phyloP scores from a whole-genome alignment of 2,329 filamentous ascomycete genomes.

The Fusarium xylarioides region DNA sequence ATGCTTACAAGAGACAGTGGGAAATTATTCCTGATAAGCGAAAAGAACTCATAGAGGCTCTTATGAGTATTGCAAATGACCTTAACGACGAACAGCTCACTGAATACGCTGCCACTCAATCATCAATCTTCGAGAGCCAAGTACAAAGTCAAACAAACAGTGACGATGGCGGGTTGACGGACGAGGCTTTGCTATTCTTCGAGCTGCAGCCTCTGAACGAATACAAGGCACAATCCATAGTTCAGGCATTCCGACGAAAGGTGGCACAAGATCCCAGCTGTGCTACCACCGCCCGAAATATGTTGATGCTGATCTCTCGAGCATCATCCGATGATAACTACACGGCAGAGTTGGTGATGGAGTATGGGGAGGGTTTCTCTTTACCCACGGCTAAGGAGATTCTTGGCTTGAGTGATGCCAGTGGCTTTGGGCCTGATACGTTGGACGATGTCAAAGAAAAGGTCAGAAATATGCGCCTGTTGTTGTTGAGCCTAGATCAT shows the following conservation, averaged over 20 bases:
- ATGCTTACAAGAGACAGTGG: conserved; percentile 54
- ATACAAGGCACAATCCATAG: conserved; percentile 47
- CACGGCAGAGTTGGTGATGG: conserved; percentile 47
- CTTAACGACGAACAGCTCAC: conserved; percentile 47
- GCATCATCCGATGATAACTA: conserved; percentile 48
- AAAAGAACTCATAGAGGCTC: conserved; percentile 45
- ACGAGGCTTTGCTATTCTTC: conserved; percentile 48
- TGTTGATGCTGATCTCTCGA: conserved; percentile 49
- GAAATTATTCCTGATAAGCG: conserved; percentile 46
- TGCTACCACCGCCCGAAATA: conserved; percentile 45
- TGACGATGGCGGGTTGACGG: conserved; percentile 46
- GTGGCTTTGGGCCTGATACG: conserved; percentile 39
- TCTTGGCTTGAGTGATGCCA: conserved; percentile 41
- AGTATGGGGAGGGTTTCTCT: conserved; percentile 49
- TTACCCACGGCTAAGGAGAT: conserved; percentile 46
- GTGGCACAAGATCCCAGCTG: conserved; percentile 45
- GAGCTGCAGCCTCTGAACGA: conserved; percentile 49
- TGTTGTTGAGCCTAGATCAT: background rate
- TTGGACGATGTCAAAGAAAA: conserved; percentile 42
- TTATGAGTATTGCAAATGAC: conserved; percentile 49
- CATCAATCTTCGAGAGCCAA: conserved; percentile 51
- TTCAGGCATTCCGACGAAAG: conserved; percentile 49
- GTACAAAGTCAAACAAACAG: conserved; percentile 38
- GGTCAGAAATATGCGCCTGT: conserved; percentile 28
- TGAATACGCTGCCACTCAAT: conserved; percentile 51